phyloP scores from a whole-genome alignment of 1,284 basidiomycete species.

The Sporisorium sorghi region DNA sequence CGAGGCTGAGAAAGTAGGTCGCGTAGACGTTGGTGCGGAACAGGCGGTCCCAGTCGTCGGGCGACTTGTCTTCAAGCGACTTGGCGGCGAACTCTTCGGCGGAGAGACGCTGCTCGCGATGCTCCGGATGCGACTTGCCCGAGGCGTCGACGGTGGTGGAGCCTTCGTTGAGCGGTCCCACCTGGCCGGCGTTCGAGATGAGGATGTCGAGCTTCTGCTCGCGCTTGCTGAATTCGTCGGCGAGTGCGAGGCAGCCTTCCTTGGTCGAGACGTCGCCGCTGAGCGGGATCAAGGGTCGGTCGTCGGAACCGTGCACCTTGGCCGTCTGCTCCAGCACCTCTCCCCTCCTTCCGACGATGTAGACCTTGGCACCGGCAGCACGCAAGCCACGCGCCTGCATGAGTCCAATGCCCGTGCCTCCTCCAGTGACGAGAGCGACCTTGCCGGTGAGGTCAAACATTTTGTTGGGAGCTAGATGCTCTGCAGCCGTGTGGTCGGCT shows the following conservation, averaged over 20 bases:
- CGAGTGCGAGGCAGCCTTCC: conserved; percentile 43
- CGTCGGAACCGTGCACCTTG: conserved; percentile 43
- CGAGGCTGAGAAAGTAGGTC: conserved; percentile 49
- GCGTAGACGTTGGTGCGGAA: conserved; percentile 54
- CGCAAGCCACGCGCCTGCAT: conserved; percentile 82
- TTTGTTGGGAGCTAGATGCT: conserved; percentile 17
- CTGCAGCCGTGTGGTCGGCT: conserved; percentile 27
- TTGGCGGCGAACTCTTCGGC: conserved; percentile 42
- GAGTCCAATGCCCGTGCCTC: conserved; percentile 80
- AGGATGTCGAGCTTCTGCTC: conserved; percentile 54
- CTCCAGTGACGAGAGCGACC: conserved; percentile 81
- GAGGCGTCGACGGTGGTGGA: conserved; percentile 46
- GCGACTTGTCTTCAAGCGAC: conserved; percentile 51
- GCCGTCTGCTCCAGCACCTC: conserved; percentile 53
- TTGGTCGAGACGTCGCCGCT: conserved; percentile 47
- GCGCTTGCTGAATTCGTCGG: conserved; percentile 37
- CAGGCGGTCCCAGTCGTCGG: conserved; percentile 58
- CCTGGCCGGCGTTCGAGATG: conserved; percentile 51
- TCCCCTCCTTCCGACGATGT: conserved; percentile 70
- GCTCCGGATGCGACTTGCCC: conserved; percentile 49
- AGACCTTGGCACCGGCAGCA: conserved; percentile 82
- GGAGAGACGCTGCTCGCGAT: conserved; percentile 36
- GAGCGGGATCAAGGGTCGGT: conserved; percentile 35
- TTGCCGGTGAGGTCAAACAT: conserved; percentile 62
- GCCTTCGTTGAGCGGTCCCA: conserved; percentile 53